Conservation (phyloP, 2,329 filamentous ascomycete species). For the Thielaviopsis musarum region DNA sequence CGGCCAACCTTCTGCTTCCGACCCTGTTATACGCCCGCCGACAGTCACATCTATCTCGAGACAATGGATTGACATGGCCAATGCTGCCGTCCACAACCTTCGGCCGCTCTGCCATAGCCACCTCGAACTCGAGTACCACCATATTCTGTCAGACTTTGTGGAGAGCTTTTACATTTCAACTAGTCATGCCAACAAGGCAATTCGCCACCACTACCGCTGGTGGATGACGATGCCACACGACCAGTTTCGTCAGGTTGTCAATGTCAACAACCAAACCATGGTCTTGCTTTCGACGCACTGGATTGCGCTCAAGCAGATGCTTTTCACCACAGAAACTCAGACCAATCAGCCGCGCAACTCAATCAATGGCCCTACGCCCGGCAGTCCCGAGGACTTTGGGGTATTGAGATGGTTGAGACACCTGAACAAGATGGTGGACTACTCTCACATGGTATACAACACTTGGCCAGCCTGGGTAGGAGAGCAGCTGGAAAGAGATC, state of each 20-base stretch:
- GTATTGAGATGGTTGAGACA: conserved; percentile 33
- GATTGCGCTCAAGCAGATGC: conserved; percentile 37
- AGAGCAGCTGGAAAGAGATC: conserved; percentile 28
- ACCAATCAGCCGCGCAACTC: conserved; percentile 18
- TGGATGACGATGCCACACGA: conserved; percentile 40
- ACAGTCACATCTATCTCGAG: conserved; percentile 27
- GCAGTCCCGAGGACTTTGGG: conserved; percentile 23
- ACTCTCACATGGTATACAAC: conserved; percentile 29
- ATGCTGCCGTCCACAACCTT: conserved; percentile 25
- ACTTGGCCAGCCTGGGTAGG: conserved; percentile 39
- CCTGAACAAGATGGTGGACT: conserved; percentile 30
- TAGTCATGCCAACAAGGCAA: conserved; percentile 27
- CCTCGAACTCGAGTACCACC: conserved; percentile 30
- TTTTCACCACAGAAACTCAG: conserved; percentile 24
- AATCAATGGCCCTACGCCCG: background rate
- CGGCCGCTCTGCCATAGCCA: conserved; percentile 25
- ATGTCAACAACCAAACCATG: conserved; percentile 28
- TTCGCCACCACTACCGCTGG: conserved; percentile 35
- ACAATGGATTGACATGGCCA: conserved; percentile 30
- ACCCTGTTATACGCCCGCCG: background rate
- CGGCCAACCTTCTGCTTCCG: background rate
- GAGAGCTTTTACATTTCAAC: conserved; percentile 35
- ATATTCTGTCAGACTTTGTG: conserved; percentile 28
- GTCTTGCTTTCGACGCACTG: conserved; percentile 35
- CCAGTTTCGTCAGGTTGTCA: conserved; percentile 32